Percentiles rank a stretch among this genome's conserved stretches.
phyloP scores from a whole-genome alignment of 495 filamentous ascomycete genomes.

The Xanthoparmelia taractica region DNA sequence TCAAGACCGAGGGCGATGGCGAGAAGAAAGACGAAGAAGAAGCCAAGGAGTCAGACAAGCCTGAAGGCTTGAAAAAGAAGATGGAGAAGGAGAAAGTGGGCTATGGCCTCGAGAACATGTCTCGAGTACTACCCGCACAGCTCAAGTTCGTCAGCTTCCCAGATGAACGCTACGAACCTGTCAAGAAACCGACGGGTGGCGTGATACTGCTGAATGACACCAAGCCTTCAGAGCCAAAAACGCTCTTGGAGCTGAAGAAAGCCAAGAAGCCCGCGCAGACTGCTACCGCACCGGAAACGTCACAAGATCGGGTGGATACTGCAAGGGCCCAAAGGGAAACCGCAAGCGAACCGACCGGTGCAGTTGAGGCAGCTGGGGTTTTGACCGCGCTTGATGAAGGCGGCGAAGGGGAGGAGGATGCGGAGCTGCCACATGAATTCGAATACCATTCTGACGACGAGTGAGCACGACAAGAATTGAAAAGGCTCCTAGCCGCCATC shows the following conservation, averaged over 20 bases:
- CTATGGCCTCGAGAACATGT: slow-evolving; percentile 95
- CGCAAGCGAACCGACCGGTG: slow-evolving; percentile 29
- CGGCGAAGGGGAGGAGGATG: slow-evolving; percentile 74
- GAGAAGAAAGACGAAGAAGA: slow-evolving; percentile 47
- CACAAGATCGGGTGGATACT: slow-evolving; percentile 34
- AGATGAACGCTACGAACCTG: slow-evolving; percentile 79
- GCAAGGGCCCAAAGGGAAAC: slow-evolving; percentile 24
- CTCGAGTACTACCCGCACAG: slow-evolving; percentile 83
- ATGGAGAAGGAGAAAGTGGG: slow-evolving; percentile 93
- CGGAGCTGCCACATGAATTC: slow-evolving; percentile 70
- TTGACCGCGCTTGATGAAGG: slow-evolving; percentile 82
- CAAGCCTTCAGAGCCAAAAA: slow-evolving; percentile 66
- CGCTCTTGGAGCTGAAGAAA: slow-evolving; percentile 76
- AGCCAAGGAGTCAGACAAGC: slow-evolving; percentile 40
- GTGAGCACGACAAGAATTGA: slow-evolving; percentile 43
- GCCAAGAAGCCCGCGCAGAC: slow-evolving; percentile 67
- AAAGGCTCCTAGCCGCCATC: slow-evolving; percentile 11
- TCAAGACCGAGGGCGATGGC: slow-evolving; percentile 55
- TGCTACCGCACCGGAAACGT: slow-evolving; percentile 44
- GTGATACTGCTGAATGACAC: slow-evolving; percentile 87
- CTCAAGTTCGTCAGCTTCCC: slow-evolving; percentile 90
- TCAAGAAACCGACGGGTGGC: slow-evolving; percentile 96
- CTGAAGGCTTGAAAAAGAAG: slow-evolving; percentile 64
- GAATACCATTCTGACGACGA: slow-evolving; percentile 72
- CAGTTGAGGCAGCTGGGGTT: slow-evolving; percentile 69